A percentile compares a stretch with the other conserved stretches of the same genome.
Conservation (phyloP, 23 red algal genomes). For the Gracilaria domingensis region DNA sequence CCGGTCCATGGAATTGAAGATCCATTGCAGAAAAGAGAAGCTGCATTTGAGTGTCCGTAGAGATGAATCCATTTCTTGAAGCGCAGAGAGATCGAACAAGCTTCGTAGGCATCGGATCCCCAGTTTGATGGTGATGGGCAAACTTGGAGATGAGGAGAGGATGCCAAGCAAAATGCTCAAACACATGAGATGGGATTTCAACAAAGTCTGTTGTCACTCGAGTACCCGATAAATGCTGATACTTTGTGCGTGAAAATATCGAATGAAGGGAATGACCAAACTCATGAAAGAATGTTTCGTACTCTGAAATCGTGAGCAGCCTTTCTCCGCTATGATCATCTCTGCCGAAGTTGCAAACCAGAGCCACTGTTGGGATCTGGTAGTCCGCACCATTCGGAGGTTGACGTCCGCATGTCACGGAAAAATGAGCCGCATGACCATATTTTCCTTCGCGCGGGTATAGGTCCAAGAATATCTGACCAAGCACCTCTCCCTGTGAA, state of each 20-base stretch:
- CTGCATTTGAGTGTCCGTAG: conserved; percentile 72
- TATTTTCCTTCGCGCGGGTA: conserved; percentile 86
- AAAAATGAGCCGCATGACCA: conserved; percentile 90
- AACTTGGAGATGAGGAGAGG: conserved; percentile 58
- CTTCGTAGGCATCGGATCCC: conserved; percentile 70
- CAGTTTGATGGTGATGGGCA: conserved; percentile 59
- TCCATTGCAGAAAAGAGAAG: conserved; percentile 69
- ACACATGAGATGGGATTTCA: conserved; percentile 91
- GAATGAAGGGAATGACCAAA: conserved; percentile 94
- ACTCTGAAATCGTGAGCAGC: conserved; percentile 70
- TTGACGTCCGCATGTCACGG: conserved; percentile 80
- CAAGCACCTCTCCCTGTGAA: conserved; percentile 58
- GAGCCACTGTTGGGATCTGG: conserved; percentile 89
- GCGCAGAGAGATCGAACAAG: conserved; percentile 54
- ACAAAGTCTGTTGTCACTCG: conserved; percentile 93
- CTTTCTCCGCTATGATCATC: conserved; percentile 5
- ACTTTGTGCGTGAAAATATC: conserved; percentile 82
- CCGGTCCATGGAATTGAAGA: conserved; percentile 57
- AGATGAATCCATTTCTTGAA: conserved; percentile 54
- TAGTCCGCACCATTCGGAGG: conserved; percentile 40
- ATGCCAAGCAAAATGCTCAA: conserved; percentile 87
- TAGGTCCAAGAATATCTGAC: conserved; percentile 90
- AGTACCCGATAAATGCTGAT: conserved; percentile 95
- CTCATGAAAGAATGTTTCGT: conserved; percentile 94
- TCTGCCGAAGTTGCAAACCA: conserved; percentile 89